phyloP scores from a whole-genome alignment of 805 yeast genomes.

The Lachancea sp. region DNA sequence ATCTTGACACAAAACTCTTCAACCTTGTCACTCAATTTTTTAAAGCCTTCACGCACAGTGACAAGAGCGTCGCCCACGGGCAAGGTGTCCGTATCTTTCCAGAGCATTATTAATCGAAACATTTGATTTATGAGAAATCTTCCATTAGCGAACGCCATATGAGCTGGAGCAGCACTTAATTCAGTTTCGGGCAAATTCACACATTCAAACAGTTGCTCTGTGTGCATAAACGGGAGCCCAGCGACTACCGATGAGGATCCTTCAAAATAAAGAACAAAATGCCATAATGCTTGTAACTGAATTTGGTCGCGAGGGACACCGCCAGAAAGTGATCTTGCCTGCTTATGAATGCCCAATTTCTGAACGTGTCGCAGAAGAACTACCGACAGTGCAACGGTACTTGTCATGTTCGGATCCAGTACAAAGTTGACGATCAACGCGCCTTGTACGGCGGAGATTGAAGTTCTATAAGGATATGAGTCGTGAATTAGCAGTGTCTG shows the following conservation, averaged over 20 bases:
- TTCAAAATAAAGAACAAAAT: constrained; percentile 22
- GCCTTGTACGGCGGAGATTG: constrained; percentile 22
- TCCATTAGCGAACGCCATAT: constrained; percentile 21
- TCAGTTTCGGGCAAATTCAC: constrained; percentile 10
- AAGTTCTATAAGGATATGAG: constrained; percentile 20
- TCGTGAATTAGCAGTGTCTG: constrained; percentile 14
- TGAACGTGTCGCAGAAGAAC: constrained; percentile 26
- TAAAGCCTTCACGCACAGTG: constrained; percentile 6
- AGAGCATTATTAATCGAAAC: constrained; percentile 19
- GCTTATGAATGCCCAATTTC: constrained; percentile 21
- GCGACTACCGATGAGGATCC: constrained; percentile 29
- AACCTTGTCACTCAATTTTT: constrained; percentile 12
- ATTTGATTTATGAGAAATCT: constrained; percentile 20
- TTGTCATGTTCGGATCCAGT: constrained; percentile 28
- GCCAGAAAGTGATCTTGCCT: not conserved
- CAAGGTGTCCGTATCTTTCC: constrained; percentile 9
- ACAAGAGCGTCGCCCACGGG: constrained; percentile 7
- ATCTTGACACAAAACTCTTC: constrained; percentile 10
- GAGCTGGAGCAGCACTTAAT: constrained; percentile 3
- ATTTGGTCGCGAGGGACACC: not conserved
- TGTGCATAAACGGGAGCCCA: constrained; percentile 22
- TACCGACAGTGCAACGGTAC: constrained; percentile 20
- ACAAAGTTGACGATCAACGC: constrained; percentile 21
- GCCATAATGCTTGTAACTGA: constrained; percentile 17
- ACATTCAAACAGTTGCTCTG: constrained; percentile 10